Percentiles rank a stretch among this genome's conserved stretches.
These are phyloP conservation scores for Hansenula lynferdii DNA, from an alignment of 1,139 yeast species.

Conservation along the genomic window DNA sequence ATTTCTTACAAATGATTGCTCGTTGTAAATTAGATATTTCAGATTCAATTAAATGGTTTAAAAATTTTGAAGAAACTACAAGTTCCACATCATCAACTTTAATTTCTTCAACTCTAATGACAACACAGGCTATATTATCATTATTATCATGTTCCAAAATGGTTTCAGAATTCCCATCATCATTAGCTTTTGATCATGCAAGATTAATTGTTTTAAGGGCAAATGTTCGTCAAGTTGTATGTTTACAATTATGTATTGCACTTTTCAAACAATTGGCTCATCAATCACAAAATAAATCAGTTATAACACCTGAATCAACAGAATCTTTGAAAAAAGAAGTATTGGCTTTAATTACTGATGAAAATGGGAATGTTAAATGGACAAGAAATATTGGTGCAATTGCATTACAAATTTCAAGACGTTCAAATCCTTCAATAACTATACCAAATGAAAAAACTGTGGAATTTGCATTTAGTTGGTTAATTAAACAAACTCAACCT, in stretches of 20 bases:
- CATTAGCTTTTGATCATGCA: slow-evolving; percentile 84
- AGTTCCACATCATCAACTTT: too few relatives aligned
- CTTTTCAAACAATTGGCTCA: slow-evolving; percentile 65
- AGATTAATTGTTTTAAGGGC: slow-evolving; percentile 75
- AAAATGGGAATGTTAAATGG: slow-evolving; percentile 87
- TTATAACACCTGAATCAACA: slow-evolving; percentile 24
- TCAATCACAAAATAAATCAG: slow-evolving; percentile 18
- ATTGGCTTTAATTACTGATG: slow-evolving; percentile 77
- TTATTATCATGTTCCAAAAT: slow-evolving; percentile 72
- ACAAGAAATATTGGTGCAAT: slow-evolving; percentile 74
- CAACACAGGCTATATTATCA: slow-evolving; percentile 37
- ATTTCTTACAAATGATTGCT: slow-evolving; percentile 65
- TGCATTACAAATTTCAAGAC: slow-evolving; percentile 47
- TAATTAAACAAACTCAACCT: slow-evolving; percentile 82
- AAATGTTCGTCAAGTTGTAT: slow-evolving; percentile 79
- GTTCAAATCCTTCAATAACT: slow-evolving; percentile 18
- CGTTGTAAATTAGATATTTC: slow-evolving; percentile 63
- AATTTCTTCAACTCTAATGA: slow-evolving; percentile 19
- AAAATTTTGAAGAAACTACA: slow-evolving; percentile 21
- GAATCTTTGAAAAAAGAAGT: slow-evolving; percentile 50
- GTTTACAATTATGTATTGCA: slow-evolving; percentile 69
- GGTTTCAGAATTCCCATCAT: slow-evolving; percentile 80
- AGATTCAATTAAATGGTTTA: slow-evolving; percentile 72
- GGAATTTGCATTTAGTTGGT: slow-evolving; percentile 75
- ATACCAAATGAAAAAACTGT: slow-evolving; percentile 34